These are phyloP conservation scores for Raphanus hybrid DNA, from an alignment of 441 rosid species.

Conservation along the genomic window DNA sequence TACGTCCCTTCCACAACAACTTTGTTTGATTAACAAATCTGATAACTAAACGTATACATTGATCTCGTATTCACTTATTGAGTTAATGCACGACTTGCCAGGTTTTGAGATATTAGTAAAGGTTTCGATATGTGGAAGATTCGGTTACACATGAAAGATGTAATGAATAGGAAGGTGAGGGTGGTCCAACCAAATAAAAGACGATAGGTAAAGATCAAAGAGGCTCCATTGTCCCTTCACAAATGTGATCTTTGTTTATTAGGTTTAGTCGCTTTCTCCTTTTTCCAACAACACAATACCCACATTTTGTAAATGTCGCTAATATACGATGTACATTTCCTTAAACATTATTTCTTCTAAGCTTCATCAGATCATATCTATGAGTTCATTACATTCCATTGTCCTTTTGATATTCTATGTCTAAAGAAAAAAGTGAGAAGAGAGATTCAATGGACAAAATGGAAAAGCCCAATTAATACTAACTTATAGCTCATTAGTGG, in stretches of 20 bases:
- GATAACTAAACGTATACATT: background rate
- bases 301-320: conserved; percentile 5
- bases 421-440: background rate
- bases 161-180: conserved; percentile 32
- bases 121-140: conserved; percentile 16
- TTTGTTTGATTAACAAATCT: background rate
- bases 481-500: background rate
- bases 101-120: background rate
- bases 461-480: background rate
- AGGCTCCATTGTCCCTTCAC: conserved; percentile 36
- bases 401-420: background rate
- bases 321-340: background rate
- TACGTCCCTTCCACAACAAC: conserved; percentile 6
- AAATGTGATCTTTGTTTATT: conserved; percentile 25
- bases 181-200: conserved; percentile 41
- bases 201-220: conserved; percentile 33
- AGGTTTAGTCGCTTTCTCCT: conserved; percentile 40
- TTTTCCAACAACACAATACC: conserved; percentile 18
- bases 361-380: background rate
- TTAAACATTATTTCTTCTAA: background rate
- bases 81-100: background rate
- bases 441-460: background rate
- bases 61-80: background rate
- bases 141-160: conserved; percentile 24
- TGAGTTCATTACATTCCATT: background rate